Base-by-base conservation (phyloP, 495 filamentous ascomycete genomes). In the Xylaria palmicola region DNA sequence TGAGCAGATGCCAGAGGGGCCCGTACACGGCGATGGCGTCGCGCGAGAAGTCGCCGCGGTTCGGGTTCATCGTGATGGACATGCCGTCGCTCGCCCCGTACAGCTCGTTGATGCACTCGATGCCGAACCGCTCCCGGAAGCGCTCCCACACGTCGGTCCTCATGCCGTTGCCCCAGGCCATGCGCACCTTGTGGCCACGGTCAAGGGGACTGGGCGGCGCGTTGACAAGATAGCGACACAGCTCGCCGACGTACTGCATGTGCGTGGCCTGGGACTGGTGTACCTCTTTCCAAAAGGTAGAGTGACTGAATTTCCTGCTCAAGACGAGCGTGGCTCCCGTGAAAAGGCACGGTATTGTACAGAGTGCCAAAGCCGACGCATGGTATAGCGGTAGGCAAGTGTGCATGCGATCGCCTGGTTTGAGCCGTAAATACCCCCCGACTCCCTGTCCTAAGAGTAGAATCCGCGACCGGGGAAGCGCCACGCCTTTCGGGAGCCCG, bases 231-330 rank as follows among this genome's bases (percentile, higher is more conserved):
- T 93, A 94, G 6, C 90, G 79, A 37, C 88, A 86, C 0, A 87
- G 88, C 70, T 94, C 90, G 58, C 90, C 90, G 32, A 94, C 90
- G 66, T 94, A 94, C 12, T 88, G 83, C 66, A 93, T 87, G 27
- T 81, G 73, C 0, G 86, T 91, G 10, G 89, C 81, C n/a, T 78
- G 68, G 0, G 85, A 88, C 61, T 87, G 84, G 22, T 84, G 83
- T 26, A 92, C 73, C 48, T 92, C 90, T 12, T 72, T 70, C 90
- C 90, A 94, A 77, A 94, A 94, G 6, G 79, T 78, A 1, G 83
- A 79, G 15, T 84, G 85, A 59, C 82, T 86, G 78, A 93, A 94
- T 59, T 83, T 85, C 22, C 84, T 83, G 6, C 83, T 87, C 1
- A 93, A 78, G 27, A 85, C 88, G 53, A 91, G 67, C 4, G 84